A percentile compares a stretch with the other conserved stretches of the same genome.
phyloP scores from a whole-genome alignment of 805 yeast genomes.

The Hanseniaspora hatyaiensis region DNA sequence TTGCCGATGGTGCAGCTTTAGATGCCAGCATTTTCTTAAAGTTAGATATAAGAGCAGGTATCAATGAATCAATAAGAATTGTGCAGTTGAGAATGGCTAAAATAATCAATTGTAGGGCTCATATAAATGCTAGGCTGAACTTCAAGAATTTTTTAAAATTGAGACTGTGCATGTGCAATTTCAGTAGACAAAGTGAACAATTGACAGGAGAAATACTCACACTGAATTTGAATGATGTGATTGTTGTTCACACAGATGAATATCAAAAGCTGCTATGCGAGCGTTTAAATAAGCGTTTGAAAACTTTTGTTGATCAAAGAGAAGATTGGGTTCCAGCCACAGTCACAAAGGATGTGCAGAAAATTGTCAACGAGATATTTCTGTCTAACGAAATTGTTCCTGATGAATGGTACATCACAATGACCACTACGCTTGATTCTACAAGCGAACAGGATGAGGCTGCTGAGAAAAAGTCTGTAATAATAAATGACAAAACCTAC shows the following conservation, averaged over 20 bases:
- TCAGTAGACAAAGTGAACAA: slow-evolving; percentile 72
- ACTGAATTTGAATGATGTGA: slow-evolving; percentile 51
- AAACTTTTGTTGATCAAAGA: slow-evolving; percentile 39
- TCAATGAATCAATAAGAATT: slow-evolving; percentile 55
- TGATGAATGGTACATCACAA: slow-evolving; percentile 35
- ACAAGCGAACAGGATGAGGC: slow-evolving; percentile 3
- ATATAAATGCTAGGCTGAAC: slow-evolving; percentile 48
- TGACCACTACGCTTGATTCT: slow-evolving; percentile 12
- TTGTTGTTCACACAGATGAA: slow-evolving; percentile 53
- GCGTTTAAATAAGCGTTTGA: slow-evolving; percentile 18
- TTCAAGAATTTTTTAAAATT: slow-evolving; percentile 54
- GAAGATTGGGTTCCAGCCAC: slow-evolving; percentile 74
- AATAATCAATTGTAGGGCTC: slow-evolving; percentile 64
- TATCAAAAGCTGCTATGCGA: slow-evolving; percentile 27
- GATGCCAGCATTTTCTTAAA: slow-evolving; percentile 38
- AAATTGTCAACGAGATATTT: slow-evolving; percentile 39
- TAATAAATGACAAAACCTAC: slow-evolving; percentile 45
- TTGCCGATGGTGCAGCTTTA: too few relatives aligned
- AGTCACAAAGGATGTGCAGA: slow-evolving; percentile 40
- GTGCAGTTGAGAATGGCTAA: slow-evolving; percentile 69
- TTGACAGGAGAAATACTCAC: slow-evolving; percentile 56
- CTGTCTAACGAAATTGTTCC: slow-evolving; percentile 39
- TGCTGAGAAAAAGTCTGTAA: slow-evolving; percentile 33
- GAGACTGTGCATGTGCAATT: slow-evolving; percentile 53
- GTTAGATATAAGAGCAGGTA: slow-evolving; percentile 54